Base-by-base conservation (phyloP, 2,329 filamentous ascomycete genomes). In the Cordyceps pruinosa region DNA sequence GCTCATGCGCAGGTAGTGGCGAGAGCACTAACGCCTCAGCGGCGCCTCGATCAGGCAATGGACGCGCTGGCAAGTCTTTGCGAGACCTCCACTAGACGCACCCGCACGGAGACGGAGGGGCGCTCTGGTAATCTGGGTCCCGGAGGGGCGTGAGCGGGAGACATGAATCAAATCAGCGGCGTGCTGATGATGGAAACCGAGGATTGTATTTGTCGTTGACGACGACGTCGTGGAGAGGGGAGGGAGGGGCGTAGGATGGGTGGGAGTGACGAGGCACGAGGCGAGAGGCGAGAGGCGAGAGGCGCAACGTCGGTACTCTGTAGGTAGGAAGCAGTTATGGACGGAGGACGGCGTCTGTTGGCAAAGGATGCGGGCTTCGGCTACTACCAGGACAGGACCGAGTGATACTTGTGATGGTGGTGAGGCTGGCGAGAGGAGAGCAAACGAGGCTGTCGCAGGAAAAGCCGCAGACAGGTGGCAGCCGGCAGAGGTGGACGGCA, bases 11-110 rank as follows among this genome's bases (percentile, higher is more conserved):
- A n/a, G 12, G 23, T 13, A 32, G 30, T n/a, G 35, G 12, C 13
- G n/a, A 17, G 12, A 39, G 19, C 21, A 50, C n/a, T 50, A 44
- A 32, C n/a, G 25, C n/a, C n/a, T 32, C 9, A 25, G 7, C 23
- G 41, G 51, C 51, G 51, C 23, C 41, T 55, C 51, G 39, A 39
- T 55, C 42, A 23, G 42, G 51, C 50, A 53, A 45, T 53, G 50
- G 12, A 45, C 50, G 50, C 30, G 51, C 23, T 26, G 41, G 39
- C 42, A 8, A 34, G 23, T 15, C 15, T 30, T 15, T 23, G 4
- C 3, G 34, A 21, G 26, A 45, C 39, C 41, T 54, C 51, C 41
- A 54, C 51, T 54, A 54, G 51, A 54, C 42, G 51, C 51, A 55
- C 42, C 21, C 51, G 51, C 51, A 55, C 51, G 50, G 50, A 21